Evolutionary conservation across 768 basidiomycete genomes (phyloP), one percentile per base, ranked within the genome.

Genomic region (Suillus placidus): DNA sequence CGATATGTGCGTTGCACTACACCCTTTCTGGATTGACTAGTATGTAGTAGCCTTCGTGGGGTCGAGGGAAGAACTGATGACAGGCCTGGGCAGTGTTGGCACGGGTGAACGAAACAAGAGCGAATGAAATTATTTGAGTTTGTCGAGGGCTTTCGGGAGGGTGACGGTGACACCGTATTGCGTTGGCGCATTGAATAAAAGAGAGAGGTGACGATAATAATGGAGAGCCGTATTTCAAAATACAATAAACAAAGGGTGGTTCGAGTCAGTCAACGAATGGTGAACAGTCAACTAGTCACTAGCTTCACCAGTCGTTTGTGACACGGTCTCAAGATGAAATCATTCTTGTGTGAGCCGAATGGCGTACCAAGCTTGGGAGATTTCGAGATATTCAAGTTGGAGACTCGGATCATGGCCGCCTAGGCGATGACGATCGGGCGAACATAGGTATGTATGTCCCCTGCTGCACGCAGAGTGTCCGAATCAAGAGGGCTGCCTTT

Each of bases 101-200:
- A 26, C 26, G 26, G 26, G 2, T 26, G 71, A 62, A 65, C 70
- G 68, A 42, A 72, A 72, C 40, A 74, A 65, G 64, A 73, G 70
- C 12, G 75, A 72, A 34, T 78, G 73, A 64, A 71, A 75, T 30
- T 73, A 64, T 57, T 69, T 14, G 76, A 76, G 54, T 73, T 77
- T 43, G 71, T 70, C 60, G 43, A 66, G 20, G 72, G 70, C 64
- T 80, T 81, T 14, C 77, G 79, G 34, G 81, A 78, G 56, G 78
- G 26, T 26, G 77, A 71, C 34, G 80, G 79, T 20, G 76, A 78
- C 18, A 42, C 14, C 6, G 66, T 68, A 70, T 63, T 70, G 71
- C 4, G 63, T 66, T 30, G 78, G 77, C 6, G 75, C 16, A 71
- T 73, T 32, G 75, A 71, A 51, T 52, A 52, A 2, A 6, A 16